Evolutionary conservation across 306 rosid species (phyloP).

Genomic region (Styphnolobium japonicum): DNA sequence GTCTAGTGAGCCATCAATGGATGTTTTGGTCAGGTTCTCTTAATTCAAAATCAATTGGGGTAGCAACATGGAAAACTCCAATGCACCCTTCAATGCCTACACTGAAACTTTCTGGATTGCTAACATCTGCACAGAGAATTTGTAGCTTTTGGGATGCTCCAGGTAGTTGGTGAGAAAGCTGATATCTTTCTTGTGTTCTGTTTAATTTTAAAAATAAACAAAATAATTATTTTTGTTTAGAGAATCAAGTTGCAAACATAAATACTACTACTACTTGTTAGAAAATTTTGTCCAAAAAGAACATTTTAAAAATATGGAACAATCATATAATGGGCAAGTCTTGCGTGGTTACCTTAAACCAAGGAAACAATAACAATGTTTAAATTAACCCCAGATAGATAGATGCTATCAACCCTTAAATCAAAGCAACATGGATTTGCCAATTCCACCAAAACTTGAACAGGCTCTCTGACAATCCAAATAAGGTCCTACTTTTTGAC

Average conservation of each 20-base stretch:
- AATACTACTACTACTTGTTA: too few relatives aligned
- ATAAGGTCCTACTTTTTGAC: slow-evolving; percentile 70
- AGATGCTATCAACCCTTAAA: slow-evolving; percentile 91
- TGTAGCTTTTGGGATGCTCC: slow-evolving; percentile 54
- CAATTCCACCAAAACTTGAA: slow-evolving; percentile 89
- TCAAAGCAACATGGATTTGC: slow-evolving; percentile 98
- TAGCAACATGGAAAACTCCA: slow-evolving; percentile 61
- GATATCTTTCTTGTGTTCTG: slow-evolving; percentile 37
- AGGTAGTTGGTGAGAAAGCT: slow-evolving; percentile 50
- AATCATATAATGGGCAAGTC: too few relatives aligned
- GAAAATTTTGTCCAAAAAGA: too few relatives aligned
- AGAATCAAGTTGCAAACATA: not conserved
- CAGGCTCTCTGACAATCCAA: slow-evolving; percentile 95
- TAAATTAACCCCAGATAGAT: slow-evolving; percentile 72
- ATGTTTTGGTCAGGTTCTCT: slow-evolving; percentile 42
- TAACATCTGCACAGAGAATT: slow-evolving; percentile 48
- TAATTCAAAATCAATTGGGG: slow-evolving; percentile 21
- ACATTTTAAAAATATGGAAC: too few relatives aligned
- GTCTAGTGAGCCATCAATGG: slow-evolving; percentile 52
- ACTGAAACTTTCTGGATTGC: slow-evolving; percentile 45
- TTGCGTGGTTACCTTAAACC: too few relatives aligned
- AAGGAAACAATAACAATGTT: too few relatives aligned
- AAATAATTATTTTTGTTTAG: not conserved
- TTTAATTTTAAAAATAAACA: not conserved
- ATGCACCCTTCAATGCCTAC: slow-evolving; percentile 52